Evolutionary conservation across 176 grass and related monocot species (phyloP).

Genomic region (Hyparrhenia diplandra): DNA sequence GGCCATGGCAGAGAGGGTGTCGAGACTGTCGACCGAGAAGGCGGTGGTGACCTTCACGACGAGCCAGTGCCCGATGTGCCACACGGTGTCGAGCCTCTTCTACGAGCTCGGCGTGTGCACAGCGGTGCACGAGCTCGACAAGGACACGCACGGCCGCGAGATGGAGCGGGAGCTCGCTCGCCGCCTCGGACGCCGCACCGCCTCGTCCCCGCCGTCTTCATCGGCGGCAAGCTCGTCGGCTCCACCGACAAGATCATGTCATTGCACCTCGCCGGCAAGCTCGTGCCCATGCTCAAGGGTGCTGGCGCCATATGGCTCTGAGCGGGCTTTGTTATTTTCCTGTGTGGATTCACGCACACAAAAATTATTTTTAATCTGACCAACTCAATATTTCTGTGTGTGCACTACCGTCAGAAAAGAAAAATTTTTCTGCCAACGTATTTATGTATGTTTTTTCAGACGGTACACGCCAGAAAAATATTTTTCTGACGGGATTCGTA

Average conservation of each 20-base stretch:
- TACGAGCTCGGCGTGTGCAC: constrained; percentile 40
- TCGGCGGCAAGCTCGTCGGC: constrained; percentile 56
- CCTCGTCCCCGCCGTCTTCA: constrained; percentile 51
- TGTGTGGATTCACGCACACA: no score
- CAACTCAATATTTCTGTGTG: no score
- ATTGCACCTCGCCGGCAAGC: constrained; percentile 46
- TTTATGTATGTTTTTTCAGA: no score
- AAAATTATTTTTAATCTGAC: no score
- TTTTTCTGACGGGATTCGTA: no score
- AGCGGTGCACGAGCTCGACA: constrained; percentile 57
- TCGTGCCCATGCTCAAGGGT: constrained; percentile 58
- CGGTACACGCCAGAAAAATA: no score
- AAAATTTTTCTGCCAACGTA: no score
- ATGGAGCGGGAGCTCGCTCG: constrained; percentile 54
- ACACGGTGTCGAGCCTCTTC: constrained; percentile 56
- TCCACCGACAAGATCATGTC: constrained; percentile 62
- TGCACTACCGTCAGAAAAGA: no score
- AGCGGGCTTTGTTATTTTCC: no score
- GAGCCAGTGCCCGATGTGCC: constrained; percentile 55
- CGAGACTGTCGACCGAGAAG: constrained; percentile 45
- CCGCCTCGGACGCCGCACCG: constrained; percentile 32
- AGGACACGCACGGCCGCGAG: constrained; percentile 51
- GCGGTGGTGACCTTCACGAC: constrained; percentile 54
- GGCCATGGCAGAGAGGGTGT: constrained; percentile 39
- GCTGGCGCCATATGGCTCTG: constrained; percentile 63